phyloP scores from a whole-genome alignment of 2,329 filamentous ascomycete genomes.

The Simplicillium sp. region DNA sequence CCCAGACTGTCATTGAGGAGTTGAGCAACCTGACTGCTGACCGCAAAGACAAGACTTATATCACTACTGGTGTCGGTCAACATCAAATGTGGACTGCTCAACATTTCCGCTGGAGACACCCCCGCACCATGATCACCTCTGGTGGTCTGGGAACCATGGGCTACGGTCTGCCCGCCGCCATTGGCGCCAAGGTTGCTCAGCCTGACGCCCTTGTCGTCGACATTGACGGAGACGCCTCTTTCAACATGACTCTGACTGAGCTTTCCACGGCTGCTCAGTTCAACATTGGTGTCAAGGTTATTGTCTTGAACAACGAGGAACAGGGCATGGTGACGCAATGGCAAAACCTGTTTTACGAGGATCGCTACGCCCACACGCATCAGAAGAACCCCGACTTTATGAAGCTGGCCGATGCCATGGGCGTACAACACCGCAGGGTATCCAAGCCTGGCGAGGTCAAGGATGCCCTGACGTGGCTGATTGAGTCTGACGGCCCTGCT shows the following conservation, averaged over 20 bases:
- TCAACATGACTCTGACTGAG: conserved; percentile 97
- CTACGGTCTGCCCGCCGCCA: conserved; percentile 86
- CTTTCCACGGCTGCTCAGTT: conserved; percentile 89
- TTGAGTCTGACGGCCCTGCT: conserved; percentile 82
- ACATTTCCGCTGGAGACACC: conserved; percentile 89
- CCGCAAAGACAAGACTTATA: conserved; percentile 76
- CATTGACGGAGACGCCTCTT: conserved; percentile 97
- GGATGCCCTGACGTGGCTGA: conserved; percentile 76
- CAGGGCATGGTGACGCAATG: conserved; percentile 96
- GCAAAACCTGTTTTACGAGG: conserved; percentile 91
- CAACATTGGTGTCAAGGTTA: conserved; percentile 91
- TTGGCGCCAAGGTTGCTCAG: conserved; percentile 80
- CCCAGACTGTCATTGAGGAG: conserved; percentile 84
- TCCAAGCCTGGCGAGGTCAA: conserved; percentile 68
- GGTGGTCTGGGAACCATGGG: conserved; percentile 87
- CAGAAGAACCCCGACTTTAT: conserved; percentile 87
- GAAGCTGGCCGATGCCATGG: conserved; percentile 88
- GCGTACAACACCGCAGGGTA: conserved; percentile 64
- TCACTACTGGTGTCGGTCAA: conserved; percentile 90
- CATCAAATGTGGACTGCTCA: conserved; percentile 99
- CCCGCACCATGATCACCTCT: conserved; percentile 90
- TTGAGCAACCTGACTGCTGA: conserved; percentile 74
- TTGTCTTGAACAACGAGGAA: conserved; percentile 93
- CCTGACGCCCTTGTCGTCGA: conserved; percentile 81
- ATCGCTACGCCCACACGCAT: conserved; percentile 80